Evolutionary conservation across 2,329 filamentous ascomycete species (phyloP), one percentile per base, ranked within the genome.

Genomic region (Cladophialophora psammophila): DNA sequence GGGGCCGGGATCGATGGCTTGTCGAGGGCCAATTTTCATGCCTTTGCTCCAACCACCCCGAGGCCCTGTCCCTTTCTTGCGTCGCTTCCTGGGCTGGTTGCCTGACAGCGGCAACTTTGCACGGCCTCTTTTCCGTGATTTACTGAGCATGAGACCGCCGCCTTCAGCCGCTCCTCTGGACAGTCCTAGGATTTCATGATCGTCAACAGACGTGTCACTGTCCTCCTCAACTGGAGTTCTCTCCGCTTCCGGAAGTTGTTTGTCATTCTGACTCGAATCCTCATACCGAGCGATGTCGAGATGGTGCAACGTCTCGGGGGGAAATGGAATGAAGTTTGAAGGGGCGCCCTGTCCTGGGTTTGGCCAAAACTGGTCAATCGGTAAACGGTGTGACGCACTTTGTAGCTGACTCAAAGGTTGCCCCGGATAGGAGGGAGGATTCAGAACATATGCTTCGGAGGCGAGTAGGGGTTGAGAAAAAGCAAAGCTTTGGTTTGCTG

Each of bases 21-120:
- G 81, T 34, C 81, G 78, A 18, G 80, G 80, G 3, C 82, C 82
- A 72, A 80, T 76, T 69, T 78, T 82, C 72, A 81, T 75, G 26
- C 81, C 81, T 70, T 80, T 81, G n/a, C 76, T 76, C 69, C 80
- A 80, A 48, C 81, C 76, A 38, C 72, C 68, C 54, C 65, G 56
- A 18, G 57, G 58, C 13, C 68, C 65, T 32, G 68, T 66, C 32
- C 67, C 57, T 48, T 69, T 69, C 54, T 69, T 69, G 9, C 69
- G 66, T 63, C 71, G 55, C 62, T 69, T 69, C n/a, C 50, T 40
- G 12, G 59, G 59, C 26, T 61, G 45, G 10, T 12, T 7, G 8
- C 31, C 45, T 13, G 36, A 38, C 8, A 26, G 12, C 31, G 26
- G 26, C 10, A 38, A 7, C 38, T 54, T 61, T 6, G 59, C 45